These are phyloP conservation scores for Penicillium maclennaniae DNA, from an alignment of 495 filamentous ascomycete species.

Conservation along the genomic window DNA sequence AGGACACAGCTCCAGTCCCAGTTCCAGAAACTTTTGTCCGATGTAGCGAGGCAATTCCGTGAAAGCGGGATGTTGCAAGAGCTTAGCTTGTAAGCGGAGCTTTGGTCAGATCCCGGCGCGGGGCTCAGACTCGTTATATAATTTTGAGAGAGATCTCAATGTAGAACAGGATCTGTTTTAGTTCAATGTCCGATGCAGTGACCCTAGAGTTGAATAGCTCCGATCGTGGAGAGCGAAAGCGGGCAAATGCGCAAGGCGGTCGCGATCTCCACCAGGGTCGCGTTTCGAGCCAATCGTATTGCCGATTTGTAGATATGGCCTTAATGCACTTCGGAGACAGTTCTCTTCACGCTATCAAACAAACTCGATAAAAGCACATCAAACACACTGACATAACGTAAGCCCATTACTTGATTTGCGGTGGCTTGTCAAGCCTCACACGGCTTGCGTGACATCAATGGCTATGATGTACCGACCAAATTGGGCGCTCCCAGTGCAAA, in stretches of 20 bases:
- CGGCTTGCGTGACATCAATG: too few relatives aligned
- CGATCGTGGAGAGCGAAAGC: neutral
- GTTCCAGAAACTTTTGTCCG: neutral
- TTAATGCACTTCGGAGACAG: neutral
- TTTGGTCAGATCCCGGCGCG: neutral
- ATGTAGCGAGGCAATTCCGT: neutral
- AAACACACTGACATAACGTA: too few relatives aligned
- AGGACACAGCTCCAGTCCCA: neutral
- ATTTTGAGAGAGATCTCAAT: neutral
- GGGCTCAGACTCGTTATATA: neutral
- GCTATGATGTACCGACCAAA: too few relatives aligned
- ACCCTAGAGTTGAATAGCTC: neutral
- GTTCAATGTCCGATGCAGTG: neutral
- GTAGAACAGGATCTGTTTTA: neutral
- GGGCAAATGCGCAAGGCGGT: slow-evolving; percentile 1
- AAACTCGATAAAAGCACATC: neutral
- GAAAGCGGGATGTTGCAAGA: neutral
- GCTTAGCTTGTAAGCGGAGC: neutral
- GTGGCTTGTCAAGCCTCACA: too few relatives aligned
- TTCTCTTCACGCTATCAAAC: neutral
- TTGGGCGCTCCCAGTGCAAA: too few relatives aligned
- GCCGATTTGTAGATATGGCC: neutral
- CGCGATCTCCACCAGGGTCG: slow-evolving; percentile 6
- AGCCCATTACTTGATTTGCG: too few relatives aligned
- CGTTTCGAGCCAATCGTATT: slow-evolving; percentile 6